Percentiles rank a stretch among this genome's conserved stretches.
Evolutionary conservation across 495 filamentous ascomycete species (phyloP).

Genomic region (Penicillium odoratum): DNA sequence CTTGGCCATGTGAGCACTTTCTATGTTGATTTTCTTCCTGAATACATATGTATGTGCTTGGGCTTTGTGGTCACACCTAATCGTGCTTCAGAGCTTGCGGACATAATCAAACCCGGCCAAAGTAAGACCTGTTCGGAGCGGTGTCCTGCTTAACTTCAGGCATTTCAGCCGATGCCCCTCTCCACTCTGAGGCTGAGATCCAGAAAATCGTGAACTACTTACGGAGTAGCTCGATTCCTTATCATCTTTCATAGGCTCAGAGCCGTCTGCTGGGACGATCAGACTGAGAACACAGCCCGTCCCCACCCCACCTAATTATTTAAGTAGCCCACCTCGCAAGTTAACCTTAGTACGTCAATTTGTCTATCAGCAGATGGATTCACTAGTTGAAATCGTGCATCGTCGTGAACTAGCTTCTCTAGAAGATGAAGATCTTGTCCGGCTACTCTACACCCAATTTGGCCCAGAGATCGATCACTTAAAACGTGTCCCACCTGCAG

Average conservation of each 20-base stretch:
- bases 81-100: not conserved
- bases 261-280: too few species aligned
- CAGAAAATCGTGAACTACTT: not conserved
- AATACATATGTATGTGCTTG: too few species aligned
- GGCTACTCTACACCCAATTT: not conserved
- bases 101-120: not conserved
- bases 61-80: too few species aligned
- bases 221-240: too few species aligned
- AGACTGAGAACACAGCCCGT: not conserved
- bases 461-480: slow-evolving; percentile 1
- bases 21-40: too few species aligned
- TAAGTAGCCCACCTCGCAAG: not conserved
- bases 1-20: too few species aligned
- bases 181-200: not conserved
- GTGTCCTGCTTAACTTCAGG: not conserved
- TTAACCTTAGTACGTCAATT: not conserved
- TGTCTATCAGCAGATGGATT: not conserved
- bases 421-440: slow-evolving; percentile 2
- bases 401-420: not conserved
- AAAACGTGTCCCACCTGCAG: not conserved
- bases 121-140: not conserved
- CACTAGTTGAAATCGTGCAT: not conserved
- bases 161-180: too few species aligned
- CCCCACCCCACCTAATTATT: not conserved
- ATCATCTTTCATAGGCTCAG: too few species aligned